These are phyloP conservation scores for Coemansia guatemalensis DNA, from an alignment of 192 early-diverging fungal species.

Conservation along the genomic window DNA sequence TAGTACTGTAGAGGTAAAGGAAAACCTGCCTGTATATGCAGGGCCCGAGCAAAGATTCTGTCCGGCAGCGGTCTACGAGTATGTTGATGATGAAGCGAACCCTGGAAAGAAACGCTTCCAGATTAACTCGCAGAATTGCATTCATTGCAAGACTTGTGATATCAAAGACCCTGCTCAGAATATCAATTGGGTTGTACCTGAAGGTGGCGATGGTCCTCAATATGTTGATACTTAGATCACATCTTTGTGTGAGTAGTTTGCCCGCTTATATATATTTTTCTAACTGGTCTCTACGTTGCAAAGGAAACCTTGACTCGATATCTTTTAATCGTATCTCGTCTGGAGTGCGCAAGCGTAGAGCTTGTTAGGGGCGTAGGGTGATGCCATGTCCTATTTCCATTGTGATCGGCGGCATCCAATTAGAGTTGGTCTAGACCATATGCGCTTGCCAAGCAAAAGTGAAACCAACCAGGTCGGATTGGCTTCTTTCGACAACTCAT, in stretches of 20 bases:
- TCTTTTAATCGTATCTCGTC: background rate
- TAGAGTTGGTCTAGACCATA: background rate
- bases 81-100: constrained; percentile 88
- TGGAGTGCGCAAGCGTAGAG: too few relatives aligned
- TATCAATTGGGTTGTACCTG: constrained; percentile 97
- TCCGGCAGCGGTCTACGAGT: constrained; percentile 98
- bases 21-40: constrained; percentile 82
- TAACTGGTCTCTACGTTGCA: background rate
- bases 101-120: constrained; percentile 90
- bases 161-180: constrained; percentile 99
- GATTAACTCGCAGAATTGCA: constrained; percentile 97
- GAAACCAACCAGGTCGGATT: background rate
- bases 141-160: constrained; percentile 99
- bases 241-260: background rate
- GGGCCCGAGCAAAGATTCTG: constrained; percentile 97
- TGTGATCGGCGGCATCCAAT: background rate
- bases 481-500: background rate
- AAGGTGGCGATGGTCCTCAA: constrained; percentile 84
- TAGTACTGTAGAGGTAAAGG: constrained; percentile 71
- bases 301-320: background rate
- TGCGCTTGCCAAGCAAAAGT: background rate
- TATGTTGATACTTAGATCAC: constrained; percentile 62
- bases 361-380: background rate
- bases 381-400: background rate
- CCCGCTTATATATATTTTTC: background rate